Conservation (phyloP, 139 green algal genomes). For the Volvox reticuliferus region DNA sequence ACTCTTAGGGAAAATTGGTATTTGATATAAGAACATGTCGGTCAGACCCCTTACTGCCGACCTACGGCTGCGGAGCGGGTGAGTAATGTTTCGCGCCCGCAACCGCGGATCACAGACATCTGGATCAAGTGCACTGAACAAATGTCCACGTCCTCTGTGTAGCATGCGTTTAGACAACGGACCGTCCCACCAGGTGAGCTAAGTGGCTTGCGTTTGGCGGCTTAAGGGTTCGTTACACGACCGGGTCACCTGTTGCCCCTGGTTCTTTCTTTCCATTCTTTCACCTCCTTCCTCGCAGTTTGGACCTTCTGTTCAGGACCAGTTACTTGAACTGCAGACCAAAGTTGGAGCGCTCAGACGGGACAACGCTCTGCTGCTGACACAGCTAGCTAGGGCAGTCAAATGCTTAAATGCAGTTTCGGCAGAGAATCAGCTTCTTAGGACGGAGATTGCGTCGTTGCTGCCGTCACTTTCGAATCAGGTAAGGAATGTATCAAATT, state of each 20-base stretch:
- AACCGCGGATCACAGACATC: background rate
- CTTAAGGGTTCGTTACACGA: background rate
- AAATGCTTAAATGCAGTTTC: conserved; percentile 42
- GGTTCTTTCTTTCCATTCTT: background rate
- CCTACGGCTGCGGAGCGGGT: background rate
- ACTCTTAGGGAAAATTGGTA: background rate
- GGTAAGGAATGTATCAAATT: background rate
- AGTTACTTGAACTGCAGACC: conserved; percentile 1
- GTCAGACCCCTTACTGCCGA: background rate
- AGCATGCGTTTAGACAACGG: background rate
- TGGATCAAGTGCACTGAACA: background rate
- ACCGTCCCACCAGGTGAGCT: background rate
- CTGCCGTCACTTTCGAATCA: background rate
- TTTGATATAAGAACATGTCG: background rate
- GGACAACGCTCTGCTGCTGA: conserved; percentile 30
- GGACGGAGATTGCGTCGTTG: conserved; percentile 20
- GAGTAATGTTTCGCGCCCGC: background rate
- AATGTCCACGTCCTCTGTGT: background rate
- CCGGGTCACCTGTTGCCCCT: background rate
- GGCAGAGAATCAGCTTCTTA: conserved; percentile 21
- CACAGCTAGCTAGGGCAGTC: conserved; percentile 12
- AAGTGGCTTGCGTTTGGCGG: background rate
- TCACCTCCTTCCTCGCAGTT: background rate
- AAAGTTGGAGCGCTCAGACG: background rate
- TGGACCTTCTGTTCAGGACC: background rate